Conservation (phyloP, 192 early-diverging fungal species). For the Gamsiella multidivaricata region DNA sequence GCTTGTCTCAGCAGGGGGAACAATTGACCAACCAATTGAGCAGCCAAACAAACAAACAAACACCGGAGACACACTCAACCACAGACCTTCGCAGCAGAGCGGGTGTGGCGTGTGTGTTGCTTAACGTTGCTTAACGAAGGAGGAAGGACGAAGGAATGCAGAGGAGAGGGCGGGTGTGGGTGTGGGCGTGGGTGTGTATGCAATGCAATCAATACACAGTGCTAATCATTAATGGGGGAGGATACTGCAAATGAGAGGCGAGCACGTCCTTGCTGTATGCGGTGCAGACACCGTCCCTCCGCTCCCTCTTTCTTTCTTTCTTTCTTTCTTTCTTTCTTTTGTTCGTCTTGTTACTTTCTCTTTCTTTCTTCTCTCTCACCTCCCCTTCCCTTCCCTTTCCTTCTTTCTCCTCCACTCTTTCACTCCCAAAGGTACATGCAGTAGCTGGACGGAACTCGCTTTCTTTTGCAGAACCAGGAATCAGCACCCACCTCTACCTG, state of each 20-base stretch:
- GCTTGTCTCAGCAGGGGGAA: too few species aligned
- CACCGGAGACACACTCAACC: too few species aligned
- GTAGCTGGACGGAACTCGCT: too few species aligned
- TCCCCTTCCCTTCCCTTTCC: not conserved
- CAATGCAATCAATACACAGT: not conserved
- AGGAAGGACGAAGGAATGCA: not conserved
- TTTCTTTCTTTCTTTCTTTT: not conserved
- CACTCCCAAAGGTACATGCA: slow-evolving; percentile 1
- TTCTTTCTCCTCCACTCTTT: not conserved
- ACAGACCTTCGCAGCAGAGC: too few species aligned
- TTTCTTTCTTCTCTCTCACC: not conserved
- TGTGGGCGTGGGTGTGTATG: not conserved
- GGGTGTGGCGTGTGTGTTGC: too few species aligned
- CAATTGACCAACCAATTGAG: too few species aligned
- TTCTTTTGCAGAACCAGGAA: not conserved
- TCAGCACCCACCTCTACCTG: too few species aligned
- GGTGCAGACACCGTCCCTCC: not conserved
- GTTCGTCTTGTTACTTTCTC: not conserved
- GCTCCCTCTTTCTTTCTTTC: not conserved
- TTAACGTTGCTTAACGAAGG: not conserved
- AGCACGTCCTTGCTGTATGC: too few species aligned
- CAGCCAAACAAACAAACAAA: not conserved
- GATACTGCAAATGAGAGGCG: too few species aligned
- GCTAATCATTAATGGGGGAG: too few species aligned
- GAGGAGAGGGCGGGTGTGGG: not conserved